A percentile compares a stretch with the other conserved stretches of the same genome.
Conservation (phyloP, 257 asterid species). For the Scutellaria galericulata region DNA sequence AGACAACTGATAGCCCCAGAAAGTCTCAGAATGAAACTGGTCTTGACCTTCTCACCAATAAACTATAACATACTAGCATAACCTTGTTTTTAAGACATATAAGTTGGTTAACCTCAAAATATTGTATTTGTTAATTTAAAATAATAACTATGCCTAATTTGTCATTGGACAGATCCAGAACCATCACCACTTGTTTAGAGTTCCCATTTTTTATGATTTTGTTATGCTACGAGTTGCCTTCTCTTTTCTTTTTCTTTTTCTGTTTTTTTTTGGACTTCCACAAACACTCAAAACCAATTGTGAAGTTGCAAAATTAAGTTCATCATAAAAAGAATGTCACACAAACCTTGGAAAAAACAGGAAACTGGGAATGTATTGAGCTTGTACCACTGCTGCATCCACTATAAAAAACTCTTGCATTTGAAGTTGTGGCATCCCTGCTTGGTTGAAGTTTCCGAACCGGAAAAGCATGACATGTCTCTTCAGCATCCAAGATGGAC, state of each 20-base stretch:
- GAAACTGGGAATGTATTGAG: constrained; percentile 40
- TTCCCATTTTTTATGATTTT: background rate
- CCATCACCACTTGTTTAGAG: background rate
- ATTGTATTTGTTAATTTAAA: background rate
- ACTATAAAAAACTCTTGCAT: constrained; percentile 35
- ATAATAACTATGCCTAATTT: background rate
- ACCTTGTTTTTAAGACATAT: background rate
- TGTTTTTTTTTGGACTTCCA: background rate
- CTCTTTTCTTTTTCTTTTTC: background rate
- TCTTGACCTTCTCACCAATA: background rate
- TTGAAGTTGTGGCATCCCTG: constrained; percentile 37
- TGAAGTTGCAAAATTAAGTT: constrained; percentile 19
- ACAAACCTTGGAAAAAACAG: constrained; percentile 51
- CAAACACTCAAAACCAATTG: constrained; percentile 8
- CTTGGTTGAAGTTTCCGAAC: constrained; percentile 49
- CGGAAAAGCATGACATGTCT: constrained; percentile 92
- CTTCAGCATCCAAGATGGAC: constrained; percentile 89
- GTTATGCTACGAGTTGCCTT: constrained; percentile 1
- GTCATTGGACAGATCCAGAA: constrained; percentile 2
- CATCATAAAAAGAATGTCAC: constrained; percentile 8
- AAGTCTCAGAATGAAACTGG: constrained; percentile 8
- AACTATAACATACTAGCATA: constrained; percentile 15
- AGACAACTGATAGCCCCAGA: constrained; percentile 5
- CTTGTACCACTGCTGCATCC: constrained; percentile 33
- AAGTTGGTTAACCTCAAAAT: constrained; percentile 12